phyloP scores from a whole-genome alignment of 495 filamentous ascomycete genomes.

The Penicillium cosmopolitanum region DNA sequence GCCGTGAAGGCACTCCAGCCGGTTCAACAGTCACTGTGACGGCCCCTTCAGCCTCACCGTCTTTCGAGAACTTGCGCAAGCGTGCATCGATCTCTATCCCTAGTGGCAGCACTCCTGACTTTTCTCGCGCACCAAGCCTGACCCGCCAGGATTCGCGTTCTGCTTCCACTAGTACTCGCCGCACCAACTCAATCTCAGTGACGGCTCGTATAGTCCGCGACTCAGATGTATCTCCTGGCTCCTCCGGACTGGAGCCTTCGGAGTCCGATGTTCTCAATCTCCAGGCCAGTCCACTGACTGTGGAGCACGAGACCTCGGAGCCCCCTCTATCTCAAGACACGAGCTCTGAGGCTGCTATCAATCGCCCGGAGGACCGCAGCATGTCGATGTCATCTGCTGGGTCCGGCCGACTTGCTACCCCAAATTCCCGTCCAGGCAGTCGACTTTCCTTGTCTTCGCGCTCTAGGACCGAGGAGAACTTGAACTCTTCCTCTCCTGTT shows the following conservation, averaged over 20 bases:
- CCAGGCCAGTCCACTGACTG: constrained; percentile 71
- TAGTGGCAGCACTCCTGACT: constrained; percentile 23
- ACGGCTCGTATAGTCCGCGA: constrained; percentile 78
- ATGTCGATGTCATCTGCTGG: constrained; percentile 41
- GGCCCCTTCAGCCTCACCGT: constrained; percentile 37
- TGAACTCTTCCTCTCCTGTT: constrained; percentile 45
- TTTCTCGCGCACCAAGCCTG: constrained; percentile 37
- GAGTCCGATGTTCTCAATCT: constrained; percentile 60
- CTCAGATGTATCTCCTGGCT: constrained; percentile 33
- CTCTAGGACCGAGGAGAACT: constrained; percentile 38
- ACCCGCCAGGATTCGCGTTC: constrained; percentile 36
- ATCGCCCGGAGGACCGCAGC: constrained; percentile 33
- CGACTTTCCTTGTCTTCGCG: constrained; percentile 44
- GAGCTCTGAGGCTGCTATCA: constrained; percentile 20
- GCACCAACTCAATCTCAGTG: constrained; percentile 71
- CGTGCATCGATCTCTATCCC: constrained; percentile 39
- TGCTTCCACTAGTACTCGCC: constrained; percentile 27
- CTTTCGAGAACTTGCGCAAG: constrained; percentile 51
- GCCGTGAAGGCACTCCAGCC: constrained; percentile 45
- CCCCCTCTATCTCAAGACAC: constrained; percentile 13
- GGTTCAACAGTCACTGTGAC: constrained; percentile 23
- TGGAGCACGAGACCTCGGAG: constrained; percentile 65
- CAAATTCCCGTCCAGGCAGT: constrained; percentile 40
- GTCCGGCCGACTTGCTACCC: constrained; percentile 28
- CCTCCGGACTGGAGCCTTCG: constrained; percentile 43